Evolutionary conservation across 495 filamentous ascomycete genomes (phyloP).

Genomic region (Tuber aestivum): DNA sequence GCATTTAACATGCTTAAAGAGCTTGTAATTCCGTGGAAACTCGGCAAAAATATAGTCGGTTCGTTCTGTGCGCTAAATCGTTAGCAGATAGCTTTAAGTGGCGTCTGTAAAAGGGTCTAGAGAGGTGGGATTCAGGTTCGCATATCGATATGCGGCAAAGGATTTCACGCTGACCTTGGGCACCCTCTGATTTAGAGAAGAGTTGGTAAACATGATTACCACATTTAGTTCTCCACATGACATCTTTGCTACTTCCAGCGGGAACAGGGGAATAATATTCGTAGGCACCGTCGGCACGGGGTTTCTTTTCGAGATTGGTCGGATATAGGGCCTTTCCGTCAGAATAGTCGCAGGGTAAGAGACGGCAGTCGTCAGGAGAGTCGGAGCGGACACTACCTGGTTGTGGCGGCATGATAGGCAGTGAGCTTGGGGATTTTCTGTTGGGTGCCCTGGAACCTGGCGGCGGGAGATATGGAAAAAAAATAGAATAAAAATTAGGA

Average conservation of each 20-base stretch:
- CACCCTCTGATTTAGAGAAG: not conserved
- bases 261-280: slow-evolving; percentile 29
- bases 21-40: slow-evolving; percentile 28
- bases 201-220: slow-evolving; percentile 21
- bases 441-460: not conserved
- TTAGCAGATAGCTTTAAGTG: not conserved
- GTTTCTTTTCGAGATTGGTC: slow-evolving; percentile 21
- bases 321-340: slow-evolving; percentile 25
- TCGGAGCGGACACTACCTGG: not conserved
- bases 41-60: slow-evolving; percentile 31
- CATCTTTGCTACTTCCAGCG: slow-evolving; percentile 20
- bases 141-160: not conserved
- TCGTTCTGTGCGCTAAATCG: slow-evolving; percentile 6
- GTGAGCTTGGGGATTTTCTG: not conserved
- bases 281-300: slow-evolving; percentile 25
- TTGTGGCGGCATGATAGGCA: not conserved
- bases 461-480: not conserved
- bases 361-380: not conserved
- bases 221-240: slow-evolving; percentile 29
- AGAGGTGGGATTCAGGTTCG: not conserved
- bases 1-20: slow-evolving; percentile 30
- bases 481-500: no score
- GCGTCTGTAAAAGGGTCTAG: not conserved
- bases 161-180: not conserved
- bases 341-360: slow-evolving; percentile 10